phyloP scores from a whole-genome alignment of 805 yeast species.

The Ogataea neopini region DNA sequence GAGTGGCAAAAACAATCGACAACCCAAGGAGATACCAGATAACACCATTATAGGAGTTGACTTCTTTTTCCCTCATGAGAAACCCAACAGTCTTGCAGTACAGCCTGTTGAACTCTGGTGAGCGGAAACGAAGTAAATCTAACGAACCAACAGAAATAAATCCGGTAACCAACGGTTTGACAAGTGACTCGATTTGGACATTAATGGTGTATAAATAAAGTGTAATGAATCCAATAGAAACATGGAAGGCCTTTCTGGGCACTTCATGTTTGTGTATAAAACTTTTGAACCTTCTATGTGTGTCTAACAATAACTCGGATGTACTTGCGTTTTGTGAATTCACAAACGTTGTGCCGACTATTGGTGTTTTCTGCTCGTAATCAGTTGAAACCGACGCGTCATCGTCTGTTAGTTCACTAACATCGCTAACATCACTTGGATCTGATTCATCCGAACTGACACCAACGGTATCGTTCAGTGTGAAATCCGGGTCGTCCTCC shows the following conservation, averaged over 20 bases:
- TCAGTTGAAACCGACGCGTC: constrained; percentile 18
- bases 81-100: constrained; percentile 74
- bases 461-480: constrained; percentile 18
- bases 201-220: constrained; percentile 70
- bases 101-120: constrained; percentile 58
- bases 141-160: constrained; percentile 57
- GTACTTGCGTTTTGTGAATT: constrained; percentile 19
- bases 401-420: constrained; percentile 5
- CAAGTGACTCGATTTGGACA: constrained; percentile 54
- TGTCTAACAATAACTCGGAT: constrained; percentile 25
- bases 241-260: constrained; percentile 85
- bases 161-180: constrained; percentile 55
- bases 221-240: constrained; percentile 84
- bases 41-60: constrained; percentile 75
- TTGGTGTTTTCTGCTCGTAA: constrained; percentile 8
- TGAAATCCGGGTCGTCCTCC: constrained; percentile 32
- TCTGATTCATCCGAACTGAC: constrained; percentile 22
- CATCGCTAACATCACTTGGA: constrained; percentile 14
- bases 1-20: constrained; percentile 63
- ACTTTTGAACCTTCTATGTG: constrained; percentile 32
- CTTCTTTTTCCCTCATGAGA: constrained; percentile 82
- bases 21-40: constrained; percentile 85
- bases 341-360: too few relatives aligned
- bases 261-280: constrained; percentile 69
- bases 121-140: constrained; percentile 68